Base-by-base conservation (phyloP, 495 filamentous ascomycete species). In the Chaetomium fimeti region DNA sequence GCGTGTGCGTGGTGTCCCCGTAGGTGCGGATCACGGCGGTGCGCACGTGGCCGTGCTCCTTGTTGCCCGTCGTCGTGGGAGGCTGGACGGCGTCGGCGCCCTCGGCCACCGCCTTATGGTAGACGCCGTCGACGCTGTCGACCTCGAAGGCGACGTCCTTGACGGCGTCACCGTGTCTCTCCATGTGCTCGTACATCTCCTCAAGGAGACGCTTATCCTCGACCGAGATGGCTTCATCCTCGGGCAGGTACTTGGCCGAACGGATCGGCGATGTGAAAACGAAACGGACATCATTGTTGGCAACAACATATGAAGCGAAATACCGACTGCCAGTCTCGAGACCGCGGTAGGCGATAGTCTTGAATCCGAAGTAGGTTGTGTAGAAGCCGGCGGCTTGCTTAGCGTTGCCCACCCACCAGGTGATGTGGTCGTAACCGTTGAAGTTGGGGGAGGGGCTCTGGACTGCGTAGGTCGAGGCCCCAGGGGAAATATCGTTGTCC, bases 391-490 rank as follows among this genome's bases (percentile, higher is more conserved):
- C 91, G 0, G 90, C 90, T 82, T 96, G 92, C 78, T 96, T 96
- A 69, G 93, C 93, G 76, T 97, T 97, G 69, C 91, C 91, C 7
- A 97, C 93, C 74, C 90, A 97, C 92, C 92, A 97, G 70, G 89
- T 88, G 53, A 95, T 82, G 72, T 95, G 89, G 78, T 94, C 89
- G 70, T 96, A 96, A 73, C 91, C 91, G 27, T 83, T 83, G 77
- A 92, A 94, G 71, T 83, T 84, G 61, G 84, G 71, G 47, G 54
- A 20, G 62, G 74, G 72, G 62, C 72, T 66, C 69, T 83, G 76
- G 60, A 76, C 66, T 66, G 78, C 76, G 58, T 78, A 77, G 40
- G 79, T 77, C 53, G 74, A 71, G 57, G 76, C 71, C 38, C 77
- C 78, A 28, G 78, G 72, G 60, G 78, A 74, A 52, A 76, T 3